Evolutionary conservation across 805 yeast species (phyloP), one percentile per base, ranked within the genome.

Genomic region (Saturnispora kantuleensis): DNA sequence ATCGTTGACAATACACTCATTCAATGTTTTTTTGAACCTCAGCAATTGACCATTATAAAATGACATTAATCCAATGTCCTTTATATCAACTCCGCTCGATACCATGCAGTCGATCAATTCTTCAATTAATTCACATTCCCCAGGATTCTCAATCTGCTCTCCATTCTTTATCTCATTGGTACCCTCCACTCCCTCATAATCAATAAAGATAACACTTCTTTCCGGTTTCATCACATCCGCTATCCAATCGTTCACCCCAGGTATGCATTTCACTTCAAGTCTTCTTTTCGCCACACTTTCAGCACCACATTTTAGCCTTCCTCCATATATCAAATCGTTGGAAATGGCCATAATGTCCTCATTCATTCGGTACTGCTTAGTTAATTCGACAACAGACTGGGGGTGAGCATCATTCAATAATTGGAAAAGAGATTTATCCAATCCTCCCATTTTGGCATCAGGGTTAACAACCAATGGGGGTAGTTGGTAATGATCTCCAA

Each of bases 401-500:
- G 97, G 96, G 52, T 81, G 81, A 1, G 63, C 62, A 13, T 84
- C 88, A 50, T 90, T 79, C 35, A 93, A 68, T 2, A 73, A 66
- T 57, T 77, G 79, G 65, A 93, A 93, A 44, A 94, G 65, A 1
- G 96, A 87, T 33, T 71, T 71, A 32, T 84, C 84, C 9, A 93
- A 64, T 0, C 88, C 89, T 0, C 73, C 77, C 10, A 53, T 52
- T 44, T 70, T 70, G 0, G 97, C 96, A 15, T 71, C 73, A 0
- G 79, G 73, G 53, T 77, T 77, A 21, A 74, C 70, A 1, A 93
- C 88, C 41, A 93, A 67, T 1, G 99, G 98, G 3, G 97, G 94
- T 21, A 93, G 67, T 60, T 93, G 99, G 51, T 74, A 77, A 60
- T 93, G 97, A 59, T 93, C 99, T 9, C 99, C 99, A n/a, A 93